These are phyloP conservation scores for Eucalyptus melliodora DNA, from an alignment of 345 rosid genomes.

Conservation along the genomic window DNA sequence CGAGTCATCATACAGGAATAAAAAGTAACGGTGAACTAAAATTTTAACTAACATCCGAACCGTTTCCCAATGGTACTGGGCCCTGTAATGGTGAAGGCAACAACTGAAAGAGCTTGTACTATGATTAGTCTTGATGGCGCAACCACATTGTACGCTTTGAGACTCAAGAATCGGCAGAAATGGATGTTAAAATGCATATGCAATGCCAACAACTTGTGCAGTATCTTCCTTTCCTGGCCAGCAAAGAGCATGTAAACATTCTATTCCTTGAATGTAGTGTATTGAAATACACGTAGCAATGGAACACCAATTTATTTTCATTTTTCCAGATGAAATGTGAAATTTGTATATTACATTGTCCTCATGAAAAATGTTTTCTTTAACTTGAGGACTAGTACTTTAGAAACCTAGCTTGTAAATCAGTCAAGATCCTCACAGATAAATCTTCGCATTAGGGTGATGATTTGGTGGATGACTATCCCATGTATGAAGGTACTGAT, in stretches of 20 bases:
- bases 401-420: not conserved
- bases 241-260: not conserved
- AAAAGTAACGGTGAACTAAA: not conserved
- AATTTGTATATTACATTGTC: not conserved
- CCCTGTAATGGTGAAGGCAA: not conserved
- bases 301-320: not conserved
- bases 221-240: not conserved
- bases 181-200: not conserved
- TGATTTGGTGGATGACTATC: not conserved
- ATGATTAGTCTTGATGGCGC: not conserved
- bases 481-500: not conserved
- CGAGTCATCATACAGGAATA: not conserved
- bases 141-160: not conserved
- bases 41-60: not conserved
- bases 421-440: not conserved
- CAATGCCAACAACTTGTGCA: not conserved
- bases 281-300: not conserved
- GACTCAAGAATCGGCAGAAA: not conserved
- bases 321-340: not conserved
- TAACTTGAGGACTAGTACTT: not conserved
- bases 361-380: not conserved
- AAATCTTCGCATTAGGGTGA: not conserved
- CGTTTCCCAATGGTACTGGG: not conserved
- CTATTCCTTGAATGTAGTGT: not conserved
- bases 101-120: not conserved